Evolutionary conservation across 2,329 filamentous ascomycete genomes (phyloP).

Genomic region (Cytospora leucostoma): DNA sequence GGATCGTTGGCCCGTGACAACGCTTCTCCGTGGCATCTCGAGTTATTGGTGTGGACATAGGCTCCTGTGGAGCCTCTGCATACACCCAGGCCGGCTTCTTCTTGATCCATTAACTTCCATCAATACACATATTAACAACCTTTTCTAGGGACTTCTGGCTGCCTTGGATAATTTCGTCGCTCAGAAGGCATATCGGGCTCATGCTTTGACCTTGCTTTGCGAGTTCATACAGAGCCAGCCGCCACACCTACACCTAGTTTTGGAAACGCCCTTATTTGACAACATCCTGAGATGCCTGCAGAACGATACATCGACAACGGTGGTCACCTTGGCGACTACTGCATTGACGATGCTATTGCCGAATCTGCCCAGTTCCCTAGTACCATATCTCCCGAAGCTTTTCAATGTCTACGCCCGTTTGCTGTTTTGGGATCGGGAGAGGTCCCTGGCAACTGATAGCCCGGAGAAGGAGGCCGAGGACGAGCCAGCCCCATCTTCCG

Average conservation of each 20-base stretch:
- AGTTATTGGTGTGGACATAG: neutral
- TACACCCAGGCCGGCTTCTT: neutral
- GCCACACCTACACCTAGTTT: constrained; percentile 74
- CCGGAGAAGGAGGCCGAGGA: constrained; percentile 55
- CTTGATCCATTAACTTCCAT: neutral
- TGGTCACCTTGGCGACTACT: constrained; percentile 74
- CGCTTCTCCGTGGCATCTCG: neutral
- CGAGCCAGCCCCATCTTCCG: constrained; percentile 62
- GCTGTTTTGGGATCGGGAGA: constrained; percentile 72
- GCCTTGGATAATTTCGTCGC: constrained; percentile 67
- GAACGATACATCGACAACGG: constrained; percentile 74
- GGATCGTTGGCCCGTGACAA: neutral
- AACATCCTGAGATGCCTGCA: constrained; percentile 74
- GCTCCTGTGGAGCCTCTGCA: neutral
- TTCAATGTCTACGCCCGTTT: constrained; percentile 82
- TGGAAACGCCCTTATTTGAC: constrained; percentile 71
- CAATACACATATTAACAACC: constrained; percentile 31
- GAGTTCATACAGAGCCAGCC: constrained; percentile 75
- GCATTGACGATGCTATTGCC: constrained; percentile 80
- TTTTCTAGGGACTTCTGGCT: constrained; percentile 61
- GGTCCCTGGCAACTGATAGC: constrained; percentile 43
- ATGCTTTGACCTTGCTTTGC: constrained; percentile 66
- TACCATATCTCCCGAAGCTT: constrained; percentile 67
- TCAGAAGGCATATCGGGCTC: constrained; percentile 63
- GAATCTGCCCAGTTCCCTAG: constrained; percentile 73